A percentile compares a stretch with the other conserved stretches of the same genome.
Conservation (phyloP, 108 stramenopile species). For the Cyclotella atomus region DNA sequence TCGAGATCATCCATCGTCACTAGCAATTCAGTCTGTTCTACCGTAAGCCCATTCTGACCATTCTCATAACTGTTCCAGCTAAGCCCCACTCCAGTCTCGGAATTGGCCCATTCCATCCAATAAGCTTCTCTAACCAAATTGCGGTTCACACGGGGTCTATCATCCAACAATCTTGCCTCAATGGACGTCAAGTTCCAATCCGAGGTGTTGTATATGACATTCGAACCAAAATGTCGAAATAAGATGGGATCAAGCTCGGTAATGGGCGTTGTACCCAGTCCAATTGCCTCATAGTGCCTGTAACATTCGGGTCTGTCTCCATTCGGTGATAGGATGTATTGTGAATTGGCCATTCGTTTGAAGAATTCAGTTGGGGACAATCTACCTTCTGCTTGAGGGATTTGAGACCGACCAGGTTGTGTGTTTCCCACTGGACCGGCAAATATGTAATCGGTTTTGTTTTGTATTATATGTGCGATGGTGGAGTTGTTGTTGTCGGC, state of each 20-base stretch:
- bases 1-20: too few relatives aligned
- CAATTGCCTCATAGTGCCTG: conserved; percentile 52
- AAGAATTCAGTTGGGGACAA: conserved; percentile 18
- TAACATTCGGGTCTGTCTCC: conserved; percentile 52
- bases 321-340: conserved; percentile 38
- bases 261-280: conserved; percentile 42
- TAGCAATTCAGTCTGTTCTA: too few relatives aligned
- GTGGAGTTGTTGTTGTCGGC: too few relatives aligned
- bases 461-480: too few relatives aligned
- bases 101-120: conserved; percentile 25
- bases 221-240: conserved; percentile 21
- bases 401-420: not conserved
- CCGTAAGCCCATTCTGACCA: too few relatives aligned
- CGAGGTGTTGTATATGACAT: conserved; percentile 14
- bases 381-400: not conserved
- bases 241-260: conserved; percentile 38
- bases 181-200: conserved; percentile 20
- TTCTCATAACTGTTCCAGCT: too few relatives aligned
- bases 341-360: conserved; percentile 14
- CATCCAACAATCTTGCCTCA: conserved; percentile 3
- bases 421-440: not conserved
- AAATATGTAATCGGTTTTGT: not conserved
- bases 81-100: too few relatives aligned
- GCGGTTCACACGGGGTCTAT: conserved; percentile 4
- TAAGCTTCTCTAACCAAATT: conserved; percentile 12